These are phyloP conservation scores for Pythium periplocum DNA, from an alignment of 352 stramenopile species.

Conservation along the genomic window DNA sequence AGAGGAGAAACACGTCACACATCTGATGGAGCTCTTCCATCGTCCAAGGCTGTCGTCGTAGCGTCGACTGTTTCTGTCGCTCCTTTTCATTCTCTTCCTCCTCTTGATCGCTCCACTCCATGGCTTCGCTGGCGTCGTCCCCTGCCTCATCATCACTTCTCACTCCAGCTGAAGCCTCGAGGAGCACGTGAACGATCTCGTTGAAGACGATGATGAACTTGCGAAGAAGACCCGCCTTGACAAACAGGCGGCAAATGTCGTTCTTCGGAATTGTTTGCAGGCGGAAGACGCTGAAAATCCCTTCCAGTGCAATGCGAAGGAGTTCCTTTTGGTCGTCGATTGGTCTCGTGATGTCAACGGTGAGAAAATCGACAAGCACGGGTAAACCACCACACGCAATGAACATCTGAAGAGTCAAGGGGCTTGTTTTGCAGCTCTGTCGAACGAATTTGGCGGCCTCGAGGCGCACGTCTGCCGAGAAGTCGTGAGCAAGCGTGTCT, in stretches of 20 bases:
- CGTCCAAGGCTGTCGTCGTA: conserved; percentile 30
- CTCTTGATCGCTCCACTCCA: conserved; percentile 6
- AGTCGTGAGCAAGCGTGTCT: conserved; percentile 4
- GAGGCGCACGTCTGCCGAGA: conserved; percentile 62
- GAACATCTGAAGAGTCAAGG: conserved; percentile 90
- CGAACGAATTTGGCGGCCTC: conserved; percentile 87
- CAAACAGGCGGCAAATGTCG: conserved; percentile 93
- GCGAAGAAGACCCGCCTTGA: conserved; percentile 86
- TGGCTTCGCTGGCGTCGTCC: conserved; percentile 2
- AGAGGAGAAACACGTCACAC: conserved; percentile 87
- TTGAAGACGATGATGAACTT: conserved; percentile 88
- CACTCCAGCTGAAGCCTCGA: not conserved
- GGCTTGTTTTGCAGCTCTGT: conserved; percentile 85
- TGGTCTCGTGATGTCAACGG: conserved; percentile 20
- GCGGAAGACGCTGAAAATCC: conserved; percentile 88
- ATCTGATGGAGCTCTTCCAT: conserved; percentile 73
- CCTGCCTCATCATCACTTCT: conserved; percentile 6
- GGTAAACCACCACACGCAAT: conserved; percentile 88
- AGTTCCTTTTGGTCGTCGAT: conserved; percentile 46
- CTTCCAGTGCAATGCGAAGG: conserved; percentile 84
- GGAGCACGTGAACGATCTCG: conserved; percentile 42
- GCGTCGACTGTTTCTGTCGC: conserved; percentile 10
- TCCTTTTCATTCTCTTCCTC: conserved; percentile 6
- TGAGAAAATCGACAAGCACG: conserved; percentile 81
- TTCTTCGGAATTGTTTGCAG: conserved; percentile 91